Conservation (phyloP, 306 rosid species). For the Datisca glomerata region DNA sequence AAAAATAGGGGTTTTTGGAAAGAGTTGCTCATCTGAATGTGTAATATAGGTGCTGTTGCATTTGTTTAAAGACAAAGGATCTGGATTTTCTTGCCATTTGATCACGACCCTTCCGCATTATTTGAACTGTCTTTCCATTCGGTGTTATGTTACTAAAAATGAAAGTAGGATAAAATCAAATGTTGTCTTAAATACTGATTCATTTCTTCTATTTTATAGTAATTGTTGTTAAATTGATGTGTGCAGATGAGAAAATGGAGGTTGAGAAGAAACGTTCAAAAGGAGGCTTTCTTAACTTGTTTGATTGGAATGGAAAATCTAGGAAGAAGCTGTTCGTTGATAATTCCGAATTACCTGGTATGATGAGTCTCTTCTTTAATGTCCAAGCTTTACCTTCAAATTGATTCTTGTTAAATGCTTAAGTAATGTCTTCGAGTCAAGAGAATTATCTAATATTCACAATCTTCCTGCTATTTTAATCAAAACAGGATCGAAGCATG, state of each 20-base stretch:
- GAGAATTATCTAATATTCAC: conserved; percentile 6
- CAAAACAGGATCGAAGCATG: conserved; percentile 39
- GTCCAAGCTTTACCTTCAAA: conserved; percentile 7
- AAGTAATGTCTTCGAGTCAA: conserved; percentile 1
- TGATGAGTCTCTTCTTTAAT: background rate
- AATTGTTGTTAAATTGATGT: background rate
- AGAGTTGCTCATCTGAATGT: too few relatives aligned
- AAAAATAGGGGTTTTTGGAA: too few relatives aligned
- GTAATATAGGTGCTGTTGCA: too few relatives aligned
- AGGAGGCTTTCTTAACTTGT: conserved; percentile 79
- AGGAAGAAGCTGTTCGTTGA: conserved; percentile 50
- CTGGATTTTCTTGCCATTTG: too few relatives aligned
- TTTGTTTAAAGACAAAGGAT: too few relatives aligned
- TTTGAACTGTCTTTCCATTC: background rate
- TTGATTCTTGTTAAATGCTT: conserved; percentile 7
- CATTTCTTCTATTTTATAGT: background rate
- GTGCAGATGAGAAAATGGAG: conserved; percentile 32
- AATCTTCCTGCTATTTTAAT: conserved; percentile 18
- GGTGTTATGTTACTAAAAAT: background rate
- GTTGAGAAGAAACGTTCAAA: conserved; percentile 73
- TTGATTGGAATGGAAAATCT: conserved; percentile 95
- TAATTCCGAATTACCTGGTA: conserved; percentile 41
- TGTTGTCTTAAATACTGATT: background rate
- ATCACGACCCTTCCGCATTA: too few relatives aligned
- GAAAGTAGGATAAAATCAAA: background rate